Base-by-base conservation (phyloP, 768 basidiomycete species). In the button mushroom (Agaricus bisporus) region DNA sequence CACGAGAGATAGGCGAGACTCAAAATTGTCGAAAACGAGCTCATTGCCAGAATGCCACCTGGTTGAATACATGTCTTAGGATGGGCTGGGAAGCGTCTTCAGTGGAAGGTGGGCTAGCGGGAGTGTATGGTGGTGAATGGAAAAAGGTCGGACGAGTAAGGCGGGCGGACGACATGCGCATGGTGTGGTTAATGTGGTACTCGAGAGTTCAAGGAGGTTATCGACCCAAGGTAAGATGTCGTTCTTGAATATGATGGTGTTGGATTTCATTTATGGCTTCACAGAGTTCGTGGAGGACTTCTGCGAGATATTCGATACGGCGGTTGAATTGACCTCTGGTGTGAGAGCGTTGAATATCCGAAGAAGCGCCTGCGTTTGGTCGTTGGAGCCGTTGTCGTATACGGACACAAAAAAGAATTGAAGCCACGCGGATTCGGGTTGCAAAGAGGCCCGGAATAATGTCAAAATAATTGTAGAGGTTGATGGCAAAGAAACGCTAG, bases 401-500 rank as follows among this genome's bases (percentile, higher is more conserved):
- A 98, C 97, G 48, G 94, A 95, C 45, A 98, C 92, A 65, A 86
- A 98, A 63, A 98, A 99, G 77, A 58, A 99, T 82, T 37, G 90
- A 80, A 0, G 93, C 85, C 37, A 95, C 85, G 53, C 94, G 84
- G 76, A 99, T 98, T 61, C 98, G 86, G 18, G 94, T 94, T 29
- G 92, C 86, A 68, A 98, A 98, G 35, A 98, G 80, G 71, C 98
- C 97, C 15, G 97, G 95, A 60, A 98, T 95, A 66, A 98, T 74
- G 71, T 97, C 94, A 81, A 98, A 99, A 11, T 95, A 98, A 76
- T 99, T 99, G 79, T 98, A 98, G 55, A 98, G 77, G 71, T 99
- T 99, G 79, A 99, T 98, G 56, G 93, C 95, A 70, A 99, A 97
- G 72, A 92, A 98, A 68, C 98, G 98, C 68, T 99, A n/a, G n/a